phyloP scores from a whole-genome alignment of 2,329 filamentous ascomycete genomes.

The Apiospora rasikravindrae region DNA sequence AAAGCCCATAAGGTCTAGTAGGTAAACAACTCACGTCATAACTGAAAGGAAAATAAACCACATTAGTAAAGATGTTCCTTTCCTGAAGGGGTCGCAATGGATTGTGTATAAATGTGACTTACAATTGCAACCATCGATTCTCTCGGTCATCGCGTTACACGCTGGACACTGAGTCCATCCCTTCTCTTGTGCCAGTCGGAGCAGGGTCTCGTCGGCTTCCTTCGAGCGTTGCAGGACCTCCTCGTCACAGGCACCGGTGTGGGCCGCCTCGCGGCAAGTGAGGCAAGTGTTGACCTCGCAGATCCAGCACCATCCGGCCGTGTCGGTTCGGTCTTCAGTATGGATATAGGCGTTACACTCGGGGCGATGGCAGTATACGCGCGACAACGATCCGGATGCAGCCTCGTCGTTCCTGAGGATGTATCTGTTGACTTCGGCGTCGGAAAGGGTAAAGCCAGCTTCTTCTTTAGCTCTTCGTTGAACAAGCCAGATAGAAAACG shows the following conservation, averaged over 20 bases:
- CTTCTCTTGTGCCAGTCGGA: not conserved
- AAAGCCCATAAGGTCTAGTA: not conserved
- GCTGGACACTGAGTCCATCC: not conserved
- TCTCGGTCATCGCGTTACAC: not conserved
- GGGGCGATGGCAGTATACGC: not conserved
- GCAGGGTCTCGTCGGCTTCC: not conserved
- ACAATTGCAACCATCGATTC: not conserved
- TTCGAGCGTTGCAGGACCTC: not conserved
- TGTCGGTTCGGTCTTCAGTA: not conserved
- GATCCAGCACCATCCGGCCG: not conserved
- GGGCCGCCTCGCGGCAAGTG: not conserved
- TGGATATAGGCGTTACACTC: not conserved
- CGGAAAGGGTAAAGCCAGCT: not conserved
- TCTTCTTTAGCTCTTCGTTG: not conserved
- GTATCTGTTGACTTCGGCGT: not conserved
- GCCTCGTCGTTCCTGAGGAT: not conserved
- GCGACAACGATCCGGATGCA: not conserved
- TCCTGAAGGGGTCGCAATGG: not conserved
- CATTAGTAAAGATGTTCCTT: not conserved
- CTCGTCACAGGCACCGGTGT: not conserved
- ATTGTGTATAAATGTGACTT: not conserved
- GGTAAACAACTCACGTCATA: not conserved
- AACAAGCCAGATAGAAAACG: not conserved
- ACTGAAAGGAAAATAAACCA: not conserved
- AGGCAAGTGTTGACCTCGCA: not conserved